Conservation (phyloP, 1,284 basidiomycete species). For the Papiliotrema fonsecae region DNA sequence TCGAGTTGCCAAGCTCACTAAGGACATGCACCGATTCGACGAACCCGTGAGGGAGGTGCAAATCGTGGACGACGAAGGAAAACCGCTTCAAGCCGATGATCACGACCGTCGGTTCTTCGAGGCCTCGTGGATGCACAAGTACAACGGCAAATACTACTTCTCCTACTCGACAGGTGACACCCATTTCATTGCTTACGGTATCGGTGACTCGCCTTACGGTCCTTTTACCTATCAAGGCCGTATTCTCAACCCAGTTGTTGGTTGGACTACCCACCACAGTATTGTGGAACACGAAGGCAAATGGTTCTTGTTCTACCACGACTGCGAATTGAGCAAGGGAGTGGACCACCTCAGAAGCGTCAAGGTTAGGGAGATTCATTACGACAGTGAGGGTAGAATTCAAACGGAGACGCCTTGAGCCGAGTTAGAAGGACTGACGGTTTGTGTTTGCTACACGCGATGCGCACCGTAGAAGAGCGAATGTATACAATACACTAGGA, state of each 20-base stretch:
- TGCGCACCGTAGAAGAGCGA: too few species aligned
- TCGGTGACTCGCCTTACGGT: constrained; percentile 22
- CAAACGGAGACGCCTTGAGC: constrained; percentile 15
- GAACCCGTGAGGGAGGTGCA: constrained; percentile 22
- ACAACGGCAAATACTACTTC: constrained; percentile 33
- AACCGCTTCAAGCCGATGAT: constrained; percentile 27
- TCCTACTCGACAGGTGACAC: constrained; percentile 40
- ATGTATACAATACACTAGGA: too few species aligned
- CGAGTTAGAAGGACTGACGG: too few species aligned
- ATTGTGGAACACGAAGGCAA: constrained; percentile 32
- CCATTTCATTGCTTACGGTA: constrained; percentile 34
- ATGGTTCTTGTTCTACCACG: constrained; percentile 38
- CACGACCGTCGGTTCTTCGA: constrained; percentile 42
- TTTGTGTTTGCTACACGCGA: too few species aligned
- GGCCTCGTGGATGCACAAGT: constrained; percentile 39
- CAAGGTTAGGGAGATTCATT: constrained; percentile 29
- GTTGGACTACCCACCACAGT: constrained; percentile 40
- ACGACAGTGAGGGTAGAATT: constrained; percentile 22
- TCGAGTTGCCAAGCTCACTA: constrained; percentile 25
- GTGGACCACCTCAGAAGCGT: constrained; percentile 32
- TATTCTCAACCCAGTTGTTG: constrained; percentile 33
- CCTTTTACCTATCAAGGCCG: constrained; percentile 35
- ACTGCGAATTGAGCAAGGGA: constrained; percentile 33
- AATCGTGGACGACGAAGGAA: constrained; percentile 23
- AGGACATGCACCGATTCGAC: constrained; percentile 30